phyloP scores from a whole-genome alignment of 2,329 filamentous ascomycete genomes.

The Botrytis sinoallii region DNA sequence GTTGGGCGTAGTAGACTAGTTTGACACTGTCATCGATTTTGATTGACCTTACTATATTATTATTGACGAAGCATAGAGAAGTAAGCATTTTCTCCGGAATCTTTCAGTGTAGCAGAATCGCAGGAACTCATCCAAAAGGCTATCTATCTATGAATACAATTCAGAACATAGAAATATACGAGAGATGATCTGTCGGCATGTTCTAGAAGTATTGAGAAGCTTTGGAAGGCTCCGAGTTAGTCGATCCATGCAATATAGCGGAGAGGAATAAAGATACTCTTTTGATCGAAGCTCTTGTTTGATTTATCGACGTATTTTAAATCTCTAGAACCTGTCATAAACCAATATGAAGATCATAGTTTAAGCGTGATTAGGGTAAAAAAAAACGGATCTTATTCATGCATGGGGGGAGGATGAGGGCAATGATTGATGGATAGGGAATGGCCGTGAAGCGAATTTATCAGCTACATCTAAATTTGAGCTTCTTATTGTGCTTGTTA shows the following conservation, averaged over 20 bases:
- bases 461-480: not conserved
- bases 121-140: not conserved
- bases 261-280: too few species aligned
- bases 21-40: not conserved
- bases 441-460: not conserved
- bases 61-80: not conserved
- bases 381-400: too few species aligned
- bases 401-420: too few species aligned
- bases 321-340: too few species aligned
- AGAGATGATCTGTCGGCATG: not conserved
- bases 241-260: fast-evolving
- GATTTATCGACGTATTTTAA: too few species aligned
- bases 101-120: not conserved
- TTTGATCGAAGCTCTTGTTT: too few species aligned
- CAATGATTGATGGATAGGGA: not conserved
- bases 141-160: not conserved
- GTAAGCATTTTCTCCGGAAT: too few species aligned
- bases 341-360: too few species aligned
- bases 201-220: not conserved
- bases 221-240: not conserved
- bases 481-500: not conserved
- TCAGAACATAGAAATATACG: fast-evolving
- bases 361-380: too few species aligned
- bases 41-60: not conserved
- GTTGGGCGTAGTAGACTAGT: not conserved